Conservation (phyloP, 768 basidiomycete genomes). For the Rhodotorula taiwanensis region DNA sequence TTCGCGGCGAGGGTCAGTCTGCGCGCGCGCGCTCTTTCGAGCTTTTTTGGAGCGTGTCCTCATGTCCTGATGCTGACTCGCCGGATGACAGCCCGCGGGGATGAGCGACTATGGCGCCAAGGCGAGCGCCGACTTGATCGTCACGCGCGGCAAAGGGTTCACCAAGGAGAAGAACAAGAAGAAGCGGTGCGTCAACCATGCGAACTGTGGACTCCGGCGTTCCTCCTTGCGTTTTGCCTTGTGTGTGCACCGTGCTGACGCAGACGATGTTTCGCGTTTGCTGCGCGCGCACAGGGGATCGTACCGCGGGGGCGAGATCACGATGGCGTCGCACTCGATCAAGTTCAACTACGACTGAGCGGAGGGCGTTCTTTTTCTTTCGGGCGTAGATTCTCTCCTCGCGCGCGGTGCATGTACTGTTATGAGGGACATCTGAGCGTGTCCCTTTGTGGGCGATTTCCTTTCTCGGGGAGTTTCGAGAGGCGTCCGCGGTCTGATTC, state of each 20-base stretch:
- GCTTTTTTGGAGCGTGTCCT: not conserved
- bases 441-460: too few relatives aligned
- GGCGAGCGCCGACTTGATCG: conserved; percentile 79
- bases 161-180: conserved; percentile 99
- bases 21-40: not conserved
- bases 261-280: too few relatives aligned
- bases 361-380: not conserved
- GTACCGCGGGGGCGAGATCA: conserved; percentile 93
- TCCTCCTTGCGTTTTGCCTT: too few relatives aligned
- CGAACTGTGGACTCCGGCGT: too few relatives aligned
- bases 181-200: conserved; percentile 60
- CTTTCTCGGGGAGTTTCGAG: too few relatives aligned
- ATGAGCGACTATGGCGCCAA: conserved; percentile 77
- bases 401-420: too few relatives aligned
- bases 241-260: too few relatives aligned
- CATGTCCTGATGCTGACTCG: too few relatives aligned
- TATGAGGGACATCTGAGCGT: too few relatives aligned
- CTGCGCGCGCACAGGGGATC: conserved; percentile 42
- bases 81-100: conserved; percentile 53
- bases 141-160: conserved; percentile 90
- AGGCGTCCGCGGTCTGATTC: too few relatives aligned
- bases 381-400: too few relatives aligned
- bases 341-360: conserved; percentile 22
- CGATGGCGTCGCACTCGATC: conserved; percentile 51
- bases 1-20: conserved; percentile 68